Conservation (phyloP, 2,329 filamentous ascomycete species). For the Fusarium armeniacum region DNA sequence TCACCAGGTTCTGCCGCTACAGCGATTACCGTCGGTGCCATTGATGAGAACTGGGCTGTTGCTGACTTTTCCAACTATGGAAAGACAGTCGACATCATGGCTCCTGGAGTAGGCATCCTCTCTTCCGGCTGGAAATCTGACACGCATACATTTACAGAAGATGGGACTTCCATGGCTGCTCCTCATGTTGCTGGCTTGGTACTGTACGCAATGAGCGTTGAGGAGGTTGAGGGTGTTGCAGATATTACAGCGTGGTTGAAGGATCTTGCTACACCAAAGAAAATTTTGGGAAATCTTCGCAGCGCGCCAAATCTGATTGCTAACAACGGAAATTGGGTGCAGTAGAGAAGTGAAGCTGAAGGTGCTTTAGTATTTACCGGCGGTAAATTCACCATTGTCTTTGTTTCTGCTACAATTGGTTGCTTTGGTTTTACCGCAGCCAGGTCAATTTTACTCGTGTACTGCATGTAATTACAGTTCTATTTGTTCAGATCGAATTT, state of each 20-base stretch:
- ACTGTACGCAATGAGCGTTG: slow-evolving; percentile 54
- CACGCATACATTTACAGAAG: slow-evolving; percentile 53
- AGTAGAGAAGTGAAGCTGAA: background rate
- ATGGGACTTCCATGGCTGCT: slow-evolving; percentile 66
- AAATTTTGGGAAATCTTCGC: background rate
- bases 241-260: slow-evolving; percentile 20
- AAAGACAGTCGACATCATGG: slow-evolving; percentile 60
- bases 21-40: slow-evolving; percentile 50
- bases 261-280: slow-evolving; percentile 1
- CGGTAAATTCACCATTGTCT: background rate
- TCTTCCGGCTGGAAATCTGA: slow-evolving; percentile 55
- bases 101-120: slow-evolving; percentile 58
- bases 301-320: slow-evolving; percentile 25
- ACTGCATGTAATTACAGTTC: too few species aligned
- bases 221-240: slow-evolving; percentile 8
- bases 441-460: too few species aligned
- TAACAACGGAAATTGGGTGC: slow-evolving; percentile 14
- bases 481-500: too few species aligned
- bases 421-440: too few species aligned
- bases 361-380: background rate
- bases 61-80: slow-evolving; percentile 64
- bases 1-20: slow-evolving; percentile 47
- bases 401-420: background rate
- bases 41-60: slow-evolving; percentile 52
- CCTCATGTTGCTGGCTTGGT: slow-evolving; percentile 68